phyloP scores from a whole-genome alignment of 1,139 yeast species.

The Pneumocystis wakefieldiae region DNA sequence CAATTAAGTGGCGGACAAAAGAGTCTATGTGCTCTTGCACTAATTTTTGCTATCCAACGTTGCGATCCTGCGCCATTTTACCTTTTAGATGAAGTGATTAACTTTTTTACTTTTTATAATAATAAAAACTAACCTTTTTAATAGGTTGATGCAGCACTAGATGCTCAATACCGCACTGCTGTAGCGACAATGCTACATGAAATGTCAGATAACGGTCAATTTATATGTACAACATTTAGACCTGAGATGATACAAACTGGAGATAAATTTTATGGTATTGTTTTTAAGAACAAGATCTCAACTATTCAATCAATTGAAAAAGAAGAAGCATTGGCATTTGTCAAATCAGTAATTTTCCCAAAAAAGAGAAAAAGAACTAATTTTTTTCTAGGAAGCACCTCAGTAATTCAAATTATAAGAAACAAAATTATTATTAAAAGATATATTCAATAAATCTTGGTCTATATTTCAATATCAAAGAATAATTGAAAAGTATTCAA shows the following conservation, averaged over 20 bases:
- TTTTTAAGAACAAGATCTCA: slow-evolving; percentile 71
- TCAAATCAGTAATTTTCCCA: slow-evolving; percentile 29
- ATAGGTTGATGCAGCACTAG: slow-evolving; percentile 91
- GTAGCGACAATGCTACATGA: slow-evolving; percentile 65
- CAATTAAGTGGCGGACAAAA: slow-evolving; percentile 95
- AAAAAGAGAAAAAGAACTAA: neutral
- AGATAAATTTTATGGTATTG: slow-evolving; percentile 75
- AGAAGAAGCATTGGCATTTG: slow-evolving; percentile 64
- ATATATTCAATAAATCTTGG: neutral
- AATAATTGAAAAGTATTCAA: neutral
- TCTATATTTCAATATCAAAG: neutral
- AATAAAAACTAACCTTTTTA: slow-evolving; percentile 28
- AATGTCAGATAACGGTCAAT: slow-evolving; percentile 59
- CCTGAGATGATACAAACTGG: slow-evolving; percentile 86
- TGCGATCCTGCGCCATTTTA: slow-evolving; percentile 97
- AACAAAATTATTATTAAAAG: neutral
- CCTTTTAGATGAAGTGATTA: slow-evolving; percentile 31
- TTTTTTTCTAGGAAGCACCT: neutral
- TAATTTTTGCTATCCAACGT: slow-evolving; percentile 81
- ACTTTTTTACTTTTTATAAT: neutral
- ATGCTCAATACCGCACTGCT: slow-evolving; percentile 77
- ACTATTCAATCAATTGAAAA: slow-evolving; percentile 54
- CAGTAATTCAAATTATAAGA: neutral
- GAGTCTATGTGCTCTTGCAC: slow-evolving; percentile 83
- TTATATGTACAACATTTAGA: slow-evolving; percentile 89